These are phyloP conservation scores for Botrytis tulipae DNA, from an alignment of 2,329 filamentous ascomycete genomes.

Conservation along the genomic window DNA sequence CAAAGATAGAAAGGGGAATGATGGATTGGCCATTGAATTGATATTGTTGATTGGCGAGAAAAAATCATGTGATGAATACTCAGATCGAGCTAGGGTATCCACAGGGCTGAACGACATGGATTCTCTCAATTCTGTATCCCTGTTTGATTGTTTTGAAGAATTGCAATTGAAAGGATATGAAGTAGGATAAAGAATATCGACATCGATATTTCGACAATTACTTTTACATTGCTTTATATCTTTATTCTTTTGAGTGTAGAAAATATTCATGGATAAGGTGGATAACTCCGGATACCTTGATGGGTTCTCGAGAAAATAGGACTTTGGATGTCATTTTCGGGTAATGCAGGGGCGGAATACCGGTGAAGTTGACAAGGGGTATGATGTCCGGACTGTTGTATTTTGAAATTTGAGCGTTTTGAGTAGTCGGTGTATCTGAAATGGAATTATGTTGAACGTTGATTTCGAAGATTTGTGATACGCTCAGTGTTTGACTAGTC, in stretches of 20 bases:
- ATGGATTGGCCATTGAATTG: not conserved
- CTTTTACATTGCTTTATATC: constrained; percentile 24
- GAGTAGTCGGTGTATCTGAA: not conserved
- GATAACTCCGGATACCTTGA: constrained; percentile 13
- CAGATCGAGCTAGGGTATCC: not conserved
- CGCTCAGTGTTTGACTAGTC: not conserved
- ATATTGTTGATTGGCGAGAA: not conserved
- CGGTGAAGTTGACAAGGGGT: not conserved
- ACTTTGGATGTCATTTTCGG: constrained; percentile 15
- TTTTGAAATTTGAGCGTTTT: not conserved
- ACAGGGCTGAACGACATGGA: constrained; percentile 13
- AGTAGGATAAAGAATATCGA: constrained; percentile 24
- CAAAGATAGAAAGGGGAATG: constrained; percentile 33
- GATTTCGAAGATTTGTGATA: not conserved
- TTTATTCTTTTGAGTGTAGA: constrained; percentile 19
- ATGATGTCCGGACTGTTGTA: not conserved
- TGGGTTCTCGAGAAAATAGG: not conserved
- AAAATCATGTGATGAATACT: constrained; percentile 4
- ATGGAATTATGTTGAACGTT: not conserved
- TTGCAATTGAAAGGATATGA: constrained; percentile 3
- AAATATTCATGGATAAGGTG: constrained; percentile 25
- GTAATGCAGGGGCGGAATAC: constrained; percentile 13
- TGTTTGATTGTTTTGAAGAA: not conserved
- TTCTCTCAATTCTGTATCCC: not conserved
- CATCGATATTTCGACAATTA: constrained; percentile 32